Conservation (phyloP, 1,284 basidiomycete species). For the Phenoliferia sp. region DNA sequence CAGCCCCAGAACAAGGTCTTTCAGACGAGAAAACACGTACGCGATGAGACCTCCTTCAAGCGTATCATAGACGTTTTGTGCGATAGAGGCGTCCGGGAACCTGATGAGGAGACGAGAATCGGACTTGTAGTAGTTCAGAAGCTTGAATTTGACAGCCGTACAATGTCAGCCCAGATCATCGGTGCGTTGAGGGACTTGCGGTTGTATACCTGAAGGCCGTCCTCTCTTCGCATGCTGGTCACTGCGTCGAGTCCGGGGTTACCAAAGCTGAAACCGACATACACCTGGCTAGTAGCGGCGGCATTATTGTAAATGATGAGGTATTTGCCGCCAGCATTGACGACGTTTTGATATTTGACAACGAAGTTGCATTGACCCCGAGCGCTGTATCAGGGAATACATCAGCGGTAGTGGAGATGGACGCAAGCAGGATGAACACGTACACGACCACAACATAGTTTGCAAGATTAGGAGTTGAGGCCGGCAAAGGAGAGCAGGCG, state of each 20-base stretch:
- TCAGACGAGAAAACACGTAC: not conserved
- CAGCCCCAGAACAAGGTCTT: not conserved
- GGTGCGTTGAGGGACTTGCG: not conserved
- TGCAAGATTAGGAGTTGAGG: slow-evolving; percentile 53
- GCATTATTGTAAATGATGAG: slow-evolving; percentile 25
- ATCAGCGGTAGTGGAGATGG: not conserved
- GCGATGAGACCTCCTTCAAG: slow-evolving; percentile 54
- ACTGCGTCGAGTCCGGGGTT: not conserved
- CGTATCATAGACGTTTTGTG: slow-evolving; percentile 38
- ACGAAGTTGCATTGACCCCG: slow-evolving; percentile 12
- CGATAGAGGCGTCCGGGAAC: not conserved
- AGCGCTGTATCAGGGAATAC: not conserved
- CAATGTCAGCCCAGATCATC: not conserved
- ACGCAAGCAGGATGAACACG: slow-evolving; percentile 53
- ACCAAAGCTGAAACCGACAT: not conserved
- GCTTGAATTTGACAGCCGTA: too few relatives aligned
- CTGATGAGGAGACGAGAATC: not conserved
- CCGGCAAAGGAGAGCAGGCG: slow-evolving; percentile 55
- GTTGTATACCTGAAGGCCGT: not conserved
- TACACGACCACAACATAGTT: slow-evolving; percentile 49
- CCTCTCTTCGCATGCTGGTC: not conserved
- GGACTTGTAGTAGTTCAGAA: not conserved
- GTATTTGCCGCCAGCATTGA: slow-evolving; percentile 14
- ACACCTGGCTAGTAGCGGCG: not conserved
- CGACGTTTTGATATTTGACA: slow-evolving; percentile 20